Conservation (phyloP, 2,329 filamentous ascomycete genomes). For the Ramichloridium luteum region DNA sequence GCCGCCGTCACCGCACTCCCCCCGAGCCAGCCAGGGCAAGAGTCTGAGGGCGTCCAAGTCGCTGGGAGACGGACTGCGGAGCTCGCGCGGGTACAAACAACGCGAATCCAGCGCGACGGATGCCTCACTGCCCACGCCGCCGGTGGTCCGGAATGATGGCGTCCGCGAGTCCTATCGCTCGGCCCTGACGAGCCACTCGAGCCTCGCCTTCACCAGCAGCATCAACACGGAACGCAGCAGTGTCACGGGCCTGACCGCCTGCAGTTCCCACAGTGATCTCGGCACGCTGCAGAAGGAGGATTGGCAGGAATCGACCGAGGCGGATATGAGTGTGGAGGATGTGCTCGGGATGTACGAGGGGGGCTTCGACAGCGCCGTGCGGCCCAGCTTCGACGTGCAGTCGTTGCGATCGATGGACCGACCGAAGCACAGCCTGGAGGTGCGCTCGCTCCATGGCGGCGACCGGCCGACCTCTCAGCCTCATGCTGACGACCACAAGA, state of each 20-base stretch:
- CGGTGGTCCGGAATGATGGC: slow-evolving; percentile 18
- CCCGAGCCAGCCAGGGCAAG: slow-evolving; percentile 2
- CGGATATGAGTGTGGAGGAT: slow-evolving; percentile 47
- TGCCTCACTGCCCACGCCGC: slow-evolving; percentile 12
- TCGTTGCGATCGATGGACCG: neutral
- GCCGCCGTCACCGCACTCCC: slow-evolving; percentile 4
- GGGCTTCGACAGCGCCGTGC: slow-evolving; percentile 34
- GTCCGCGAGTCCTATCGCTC: slow-evolving; percentile 49
- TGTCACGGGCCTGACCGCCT: slow-evolving; percentile 60
- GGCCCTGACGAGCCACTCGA: slow-evolving; percentile 47
- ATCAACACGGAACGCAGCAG: slow-evolving; percentile 73
- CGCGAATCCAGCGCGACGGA: slow-evolving; percentile 24
- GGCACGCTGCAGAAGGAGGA: slow-evolving; percentile 43
- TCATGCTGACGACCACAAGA: slow-evolving; percentile 2
- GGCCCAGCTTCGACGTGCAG: slow-evolving; percentile 21
- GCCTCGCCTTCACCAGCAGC: slow-evolving; percentile 41
- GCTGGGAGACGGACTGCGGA: slow-evolving; percentile 18
- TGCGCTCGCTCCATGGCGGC: slow-evolving; percentile 13
- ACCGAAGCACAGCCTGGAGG: slow-evolving; percentile 15
- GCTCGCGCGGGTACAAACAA: slow-evolving; percentile 11
- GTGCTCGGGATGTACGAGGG: slow-evolving; percentile 49
- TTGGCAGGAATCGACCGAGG: slow-evolving; percentile 29
- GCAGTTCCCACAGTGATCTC: slow-evolving; percentile 60
- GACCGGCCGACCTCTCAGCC: slow-evolving; percentile 6
- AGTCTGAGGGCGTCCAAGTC: slow-evolving; percentile 11